These are phyloP conservation scores for Trichoderma koningiopsis DNA, from an alignment of 2,329 filamentous ascomycete species.

Conservation along the genomic window DNA sequence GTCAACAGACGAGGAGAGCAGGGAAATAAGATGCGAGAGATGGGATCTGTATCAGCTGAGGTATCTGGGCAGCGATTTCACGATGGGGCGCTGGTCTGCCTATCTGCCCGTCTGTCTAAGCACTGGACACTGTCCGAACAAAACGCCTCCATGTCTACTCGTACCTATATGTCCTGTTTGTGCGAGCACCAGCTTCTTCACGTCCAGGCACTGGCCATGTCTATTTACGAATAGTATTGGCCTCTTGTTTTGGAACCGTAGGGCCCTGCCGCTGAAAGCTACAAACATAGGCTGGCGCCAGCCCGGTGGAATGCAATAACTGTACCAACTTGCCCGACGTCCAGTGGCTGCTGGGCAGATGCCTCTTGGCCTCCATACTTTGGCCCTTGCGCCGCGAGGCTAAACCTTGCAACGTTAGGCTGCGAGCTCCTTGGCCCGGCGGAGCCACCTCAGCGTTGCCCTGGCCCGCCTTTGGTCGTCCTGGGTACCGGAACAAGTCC, in stretches of 20 bases:
- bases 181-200: background rate
- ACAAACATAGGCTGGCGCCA: background rate
- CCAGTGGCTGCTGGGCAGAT: background rate
- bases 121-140: background rate
- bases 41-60: background rate
- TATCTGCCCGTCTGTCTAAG: background rate
- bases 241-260: background rate
- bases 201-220: background rate
- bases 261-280: background rate
- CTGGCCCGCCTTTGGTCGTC: slow-evolving; percentile 26
- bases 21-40: background rate
- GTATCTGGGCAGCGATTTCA: background rate
- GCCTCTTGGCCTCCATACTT: background rate
- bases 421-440: slow-evolving; percentile 23
- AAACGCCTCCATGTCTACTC: background rate
- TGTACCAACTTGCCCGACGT: background rate
- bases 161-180: background rate
- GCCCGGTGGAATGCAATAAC: slow-evolving; percentile 7
- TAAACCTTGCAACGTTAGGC: slow-evolving; percentile 19
- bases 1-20: background rate
- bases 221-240: background rate
- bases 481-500: slow-evolving; percentile 19
- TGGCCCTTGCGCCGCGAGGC: slow-evolving; percentile 10
- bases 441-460: slow-evolving; percentile 21
- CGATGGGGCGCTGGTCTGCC: background rate